Conservation (phyloP, 176 grass and related monocot genomes). For the Oryza longistaminata region DNA sequence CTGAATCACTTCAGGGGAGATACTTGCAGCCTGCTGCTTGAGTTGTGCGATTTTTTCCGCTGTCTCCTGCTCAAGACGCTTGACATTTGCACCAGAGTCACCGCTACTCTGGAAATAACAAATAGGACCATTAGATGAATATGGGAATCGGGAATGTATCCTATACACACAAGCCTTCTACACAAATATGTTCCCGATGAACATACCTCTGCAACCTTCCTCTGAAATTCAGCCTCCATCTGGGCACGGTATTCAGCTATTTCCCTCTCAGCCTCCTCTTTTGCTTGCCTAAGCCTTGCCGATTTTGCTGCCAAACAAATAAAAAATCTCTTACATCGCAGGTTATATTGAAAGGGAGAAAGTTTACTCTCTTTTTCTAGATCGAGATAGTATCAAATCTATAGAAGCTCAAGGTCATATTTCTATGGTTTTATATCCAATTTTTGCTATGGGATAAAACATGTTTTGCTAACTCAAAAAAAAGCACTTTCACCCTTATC, state of each 20-base stretch:
- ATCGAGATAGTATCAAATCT: neutral
- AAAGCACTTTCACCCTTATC: neutral
- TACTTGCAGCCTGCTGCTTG: slow-evolving; percentile 55
- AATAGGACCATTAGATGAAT: no score
- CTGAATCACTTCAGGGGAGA: slow-evolving; percentile 66
- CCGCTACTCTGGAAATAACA: slow-evolving; percentile 63
- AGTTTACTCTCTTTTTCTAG: neutral
- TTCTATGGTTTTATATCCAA: neutral
- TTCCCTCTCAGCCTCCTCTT: slow-evolving; percentile 88
- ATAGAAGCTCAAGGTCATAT: neutral
- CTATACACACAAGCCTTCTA: no score
- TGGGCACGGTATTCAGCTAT: slow-evolving; percentile 69
- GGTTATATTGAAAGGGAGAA: neutral
- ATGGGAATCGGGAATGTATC: no score
- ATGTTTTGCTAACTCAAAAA: neutral
- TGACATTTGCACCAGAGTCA: slow-evolving; percentile 79
- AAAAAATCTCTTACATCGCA: neutral
- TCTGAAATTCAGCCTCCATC: slow-evolving; percentile 83
- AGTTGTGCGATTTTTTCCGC: slow-evolving; percentile 54
- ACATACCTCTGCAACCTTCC: slow-evolving; percentile 74
- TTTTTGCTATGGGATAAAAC: neutral
- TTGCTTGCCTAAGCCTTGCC: slow-evolving; percentile 78
- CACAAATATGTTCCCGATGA: no score
- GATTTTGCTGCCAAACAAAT: slow-evolving; percentile 57
- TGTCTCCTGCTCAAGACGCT: slow-evolving; percentile 81